Evolutionary conservation across 805 yeast species (phyloP).

Genomic region (Ogataea populi-albae): DNA sequence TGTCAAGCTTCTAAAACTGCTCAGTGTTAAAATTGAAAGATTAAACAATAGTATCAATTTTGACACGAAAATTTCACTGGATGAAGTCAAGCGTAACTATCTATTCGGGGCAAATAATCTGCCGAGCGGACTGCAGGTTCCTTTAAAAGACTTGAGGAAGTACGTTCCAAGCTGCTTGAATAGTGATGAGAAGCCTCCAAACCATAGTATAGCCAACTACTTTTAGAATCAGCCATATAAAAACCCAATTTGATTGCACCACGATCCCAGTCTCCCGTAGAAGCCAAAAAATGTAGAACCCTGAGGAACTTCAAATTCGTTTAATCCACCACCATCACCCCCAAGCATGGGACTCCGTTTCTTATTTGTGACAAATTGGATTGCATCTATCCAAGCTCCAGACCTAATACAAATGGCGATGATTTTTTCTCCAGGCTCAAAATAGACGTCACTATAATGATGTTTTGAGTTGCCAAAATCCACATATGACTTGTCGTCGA

Average conservation of each 20-base stretch:
- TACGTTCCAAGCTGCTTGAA: conserved; percentile 20
- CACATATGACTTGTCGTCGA: conserved; percentile 21
- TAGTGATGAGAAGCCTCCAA: neutral
- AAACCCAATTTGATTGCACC: conserved; percentile 77
- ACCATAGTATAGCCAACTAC: neutral
- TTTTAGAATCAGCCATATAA: conserved; percentile 41
- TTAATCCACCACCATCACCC: conserved; percentile 60
- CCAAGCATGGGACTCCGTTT: conserved; percentile 61
- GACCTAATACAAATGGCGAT: conserved; percentile 60
- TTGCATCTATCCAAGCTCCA: conserved; percentile 90
- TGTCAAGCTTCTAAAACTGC: conserved; percentile 17
- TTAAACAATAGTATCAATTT: conserved; percentile 22
- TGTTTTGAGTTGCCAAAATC: conserved; percentile 52
- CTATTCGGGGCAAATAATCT: conserved; percentile 22
- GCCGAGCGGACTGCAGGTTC: conserved; percentile 28
- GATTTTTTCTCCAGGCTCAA: conserved; percentile 59
- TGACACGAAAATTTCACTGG: conserved; percentile 14
- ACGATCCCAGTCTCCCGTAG: conserved; percentile 61
- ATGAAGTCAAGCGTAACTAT: conserved; percentile 14
- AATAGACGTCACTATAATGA: conserved; percentile 51
- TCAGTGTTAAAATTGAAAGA: conserved; percentile 25
- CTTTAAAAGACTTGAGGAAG: conserved; percentile 15
- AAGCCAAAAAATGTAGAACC: conserved; percentile 65
- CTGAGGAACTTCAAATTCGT: conserved; percentile 60
- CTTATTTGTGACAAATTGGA: conserved; percentile 68